Evolutionary conservation across 257 asterid species (phyloP), one percentile per base, ranked within the genome.

Genomic region (Avicennia marina): DNA sequence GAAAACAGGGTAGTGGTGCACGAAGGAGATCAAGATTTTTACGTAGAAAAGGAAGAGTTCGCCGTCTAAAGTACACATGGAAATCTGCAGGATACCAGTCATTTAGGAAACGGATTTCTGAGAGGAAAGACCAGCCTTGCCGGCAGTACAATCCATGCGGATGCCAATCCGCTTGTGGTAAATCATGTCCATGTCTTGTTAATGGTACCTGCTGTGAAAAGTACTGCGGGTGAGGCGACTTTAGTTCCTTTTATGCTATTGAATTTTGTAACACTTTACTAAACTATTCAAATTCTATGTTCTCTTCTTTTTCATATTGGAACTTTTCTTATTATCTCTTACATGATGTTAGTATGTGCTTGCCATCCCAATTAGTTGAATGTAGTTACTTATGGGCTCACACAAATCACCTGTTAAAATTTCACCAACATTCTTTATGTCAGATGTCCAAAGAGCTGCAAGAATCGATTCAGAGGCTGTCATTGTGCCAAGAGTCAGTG

Each of bases 401-500:
- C 44, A 62, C 10, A 39, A 41, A 53, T 53, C 24, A 24, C 55
- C 17, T 44, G 46, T 43, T 45, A 2, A 7, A 34, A 65, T 38
- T 49, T 17, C 44, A 69, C 15, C 42, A 4, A 44, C 54, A 44
- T 63, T 64, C 48, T 66, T 43, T 21, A 21, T 69, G 46, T 70
- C 72, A 93, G 98, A 66, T 93, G 98, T 70, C 85, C 95, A 63
- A 89, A 86, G 81, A 83, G 74, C 64, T 93, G 98, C 87, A 93
- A 86, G 80, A 89, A 93, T 64, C 81, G 95, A 34, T 93, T 93
- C 70, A 83, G 97, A 74, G 98, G 98, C 49, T 93, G 98, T 75
- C 95, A 89, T 64, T 93, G 98, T 68, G 94, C 95, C 46, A 93
- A 89, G 75, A 89, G 98, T 77, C 97, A 93, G 81, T 93, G 98